A percentile compares a stretch with the other conserved stretches of the same genome.
These are phyloP conservation scores for Penicillium verhagenii DNA, from an alignment of 495 filamentous ascomycete genomes.

Conservation along the genomic window DNA sequence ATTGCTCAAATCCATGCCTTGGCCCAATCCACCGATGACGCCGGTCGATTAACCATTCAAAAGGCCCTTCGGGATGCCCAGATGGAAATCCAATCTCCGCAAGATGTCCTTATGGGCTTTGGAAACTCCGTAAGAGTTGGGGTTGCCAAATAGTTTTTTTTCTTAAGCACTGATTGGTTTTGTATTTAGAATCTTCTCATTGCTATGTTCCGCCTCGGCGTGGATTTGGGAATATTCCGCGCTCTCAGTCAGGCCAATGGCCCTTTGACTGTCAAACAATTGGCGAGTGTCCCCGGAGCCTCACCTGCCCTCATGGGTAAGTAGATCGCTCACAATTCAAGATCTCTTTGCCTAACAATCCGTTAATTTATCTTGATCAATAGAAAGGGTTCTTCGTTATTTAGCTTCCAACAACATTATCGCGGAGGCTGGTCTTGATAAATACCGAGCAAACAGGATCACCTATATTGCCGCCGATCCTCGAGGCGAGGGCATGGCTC, in stretches of 20 bases:
- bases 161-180: background rate
- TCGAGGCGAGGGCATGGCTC: slow-evolving; percentile 27
- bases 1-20: slow-evolving; percentile 23
- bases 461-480: slow-evolving; percentile 32
- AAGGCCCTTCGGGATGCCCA: slow-evolving; percentile 16
- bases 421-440: slow-evolving; percentile 32
- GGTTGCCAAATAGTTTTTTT: background rate
- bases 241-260: slow-evolving; percentile 21
- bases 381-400: slow-evolving; percentile 47
- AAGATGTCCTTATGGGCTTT: slow-evolving; percentile 17
- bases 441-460: slow-evolving; percentile 31
- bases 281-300: slow-evolving; percentile 31
- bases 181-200: slow-evolving; percentile 22
- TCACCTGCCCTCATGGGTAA: slow-evolving; percentile 30
- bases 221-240: slow-evolving; percentile 38
- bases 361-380: too few relatives aligned
- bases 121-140: slow-evolving; percentile 15
- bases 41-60: slow-evolving; percentile 18
- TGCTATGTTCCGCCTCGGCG: slow-evolving; percentile 26
- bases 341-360: too few relatives aligned
- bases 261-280: slow-evolving; percentile 24
- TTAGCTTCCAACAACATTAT: slow-evolving; percentile 38
- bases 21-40: slow-evolving; percentile 21
- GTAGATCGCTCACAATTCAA: background rate
- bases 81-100: slow-evolving; percentile 20